Base-by-base conservation (phyloP, 257 asterid genomes). In the Nicotiana tomentosiformis region DNA sequence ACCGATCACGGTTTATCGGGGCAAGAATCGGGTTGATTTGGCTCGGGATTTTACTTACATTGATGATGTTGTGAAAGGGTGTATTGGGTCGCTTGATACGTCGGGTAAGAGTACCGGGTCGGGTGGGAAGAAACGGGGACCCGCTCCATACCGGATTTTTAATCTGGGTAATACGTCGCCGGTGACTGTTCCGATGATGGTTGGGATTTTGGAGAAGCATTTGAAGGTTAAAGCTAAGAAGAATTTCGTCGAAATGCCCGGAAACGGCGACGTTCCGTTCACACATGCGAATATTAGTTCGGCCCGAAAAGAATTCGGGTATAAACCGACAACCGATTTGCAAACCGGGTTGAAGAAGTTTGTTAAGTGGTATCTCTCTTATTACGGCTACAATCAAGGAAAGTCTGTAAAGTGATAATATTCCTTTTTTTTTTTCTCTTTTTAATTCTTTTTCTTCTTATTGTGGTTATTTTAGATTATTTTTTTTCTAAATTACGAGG, bases 231-330 rank as follows among this genome's bases (percentile, higher is more conserved):
- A 90, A 86, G 98, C 97, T 0, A 92, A 86, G 88, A 93, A 93
- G 88, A 88, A 87, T 6, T 81, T 86, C 4, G 77, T 92, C 8
- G 94, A 88, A 0, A 92, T 93, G 98, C 95, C 95, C 4, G 98
- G 95, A 84, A 93, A 93, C 91, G 98, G 98, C 18, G 98, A 93
- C 88, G 97, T 93, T 78, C 98, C 97, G 29, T 92, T 83, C 66
- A 93, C 98, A 0, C 96, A 93, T 51, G 97, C 98, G 46, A 93
- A 93, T 81, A 93, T 91, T 11, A 93, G 93, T 77, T 87, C 77
- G 85, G 98, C 97, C 87, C 88, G 87, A 14, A 88, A 77, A 20
- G 97, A 90, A 76, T 87, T 93, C 61, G 98, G 94, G 86, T 93
- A 93, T 81, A 92, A 86, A 56, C 98, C 98, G 56, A 86, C 93